Percentiles rank a stretch among this genome's conserved stretches.
Conservation (phyloP, 2,329 filamentous ascomycete genomes). For the Sporothrix dimorphospora region DNA sequence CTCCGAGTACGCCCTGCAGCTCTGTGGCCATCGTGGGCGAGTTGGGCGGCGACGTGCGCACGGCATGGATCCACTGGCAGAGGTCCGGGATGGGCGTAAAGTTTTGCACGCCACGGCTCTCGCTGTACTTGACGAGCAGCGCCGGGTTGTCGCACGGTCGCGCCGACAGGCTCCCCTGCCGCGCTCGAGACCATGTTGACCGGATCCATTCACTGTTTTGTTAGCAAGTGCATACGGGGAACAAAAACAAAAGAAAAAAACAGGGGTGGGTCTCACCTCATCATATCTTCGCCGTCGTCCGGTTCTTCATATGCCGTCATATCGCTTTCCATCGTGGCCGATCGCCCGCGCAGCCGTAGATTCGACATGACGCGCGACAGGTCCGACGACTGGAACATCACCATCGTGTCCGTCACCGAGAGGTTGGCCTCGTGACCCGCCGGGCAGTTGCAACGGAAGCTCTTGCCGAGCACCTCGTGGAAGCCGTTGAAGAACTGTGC, state of each 20-base stretch:
- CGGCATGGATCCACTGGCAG: slow-evolving; percentile 32
- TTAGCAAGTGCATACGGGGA: background rate
- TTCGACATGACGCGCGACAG: slow-evolving; percentile 23
- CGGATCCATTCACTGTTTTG: slow-evolving; percentile 26
- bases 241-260: background rate
- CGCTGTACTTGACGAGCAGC: slow-evolving; percentile 32
- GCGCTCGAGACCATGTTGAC: slow-evolving; percentile 29
- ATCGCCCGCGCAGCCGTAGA: slow-evolving; percentile 23
- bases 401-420: slow-evolving; percentile 31
- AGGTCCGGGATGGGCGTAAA: slow-evolving; percentile 32
- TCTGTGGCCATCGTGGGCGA: slow-evolving; percentile 22
- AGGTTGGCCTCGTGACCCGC: slow-evolving; percentile 32
- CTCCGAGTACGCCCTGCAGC: slow-evolving; percentile 30
- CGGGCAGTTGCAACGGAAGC: slow-evolving; percentile 31
- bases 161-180: slow-evolving; percentile 23
- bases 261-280: slow-evolving; percentile 11
- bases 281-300: slow-evolving; percentile 26
- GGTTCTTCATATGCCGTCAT: slow-evolving; percentile 23
- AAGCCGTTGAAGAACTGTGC: slow-evolving; percentile 30
- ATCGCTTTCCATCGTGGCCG: slow-evolving; percentile 28
- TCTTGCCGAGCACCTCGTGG: slow-evolving; percentile 31
- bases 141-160: slow-evolving; percentile 29
- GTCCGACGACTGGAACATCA: slow-evolving; percentile 30
- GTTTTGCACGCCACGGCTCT: slow-evolving; percentile 31
- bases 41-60: slow-evolving; percentile 30